Evolutionary conservation across 2,329 filamentous ascomycete genomes (phyloP).

Genomic region (Fusarium napiforme): DNA sequence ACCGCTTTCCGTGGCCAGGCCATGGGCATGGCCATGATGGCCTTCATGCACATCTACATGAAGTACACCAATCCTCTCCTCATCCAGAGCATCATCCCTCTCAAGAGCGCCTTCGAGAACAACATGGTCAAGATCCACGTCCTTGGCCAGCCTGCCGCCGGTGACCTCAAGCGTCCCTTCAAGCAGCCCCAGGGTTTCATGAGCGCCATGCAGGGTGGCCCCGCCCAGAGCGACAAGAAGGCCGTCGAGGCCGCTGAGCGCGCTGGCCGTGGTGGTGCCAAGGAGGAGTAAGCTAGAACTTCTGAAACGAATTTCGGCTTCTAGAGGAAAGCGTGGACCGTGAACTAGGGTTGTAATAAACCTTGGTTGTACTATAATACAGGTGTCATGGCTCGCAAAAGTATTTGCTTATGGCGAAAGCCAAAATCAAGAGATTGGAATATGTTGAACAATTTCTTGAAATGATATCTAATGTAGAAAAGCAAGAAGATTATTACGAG

Average conservation of each 20-base stretch:
- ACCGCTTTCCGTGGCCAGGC: slow-evolving; percentile 87
- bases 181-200: slow-evolving; percentile 87
- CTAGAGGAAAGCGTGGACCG: slow-evolving; percentile 3
- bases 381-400: slow-evolving; percentile 20
- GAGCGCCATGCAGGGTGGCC: slow-evolving; percentile 76
- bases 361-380: slow-evolving; percentile 36
- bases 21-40: slow-evolving; percentile 99
- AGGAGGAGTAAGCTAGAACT: slow-evolving; percentile 70
- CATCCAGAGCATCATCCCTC: slow-evolving; percentile 97
- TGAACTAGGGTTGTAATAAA: slow-evolving; percentile 19
- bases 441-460: not conserved
- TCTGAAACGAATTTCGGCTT: slow-evolving; percentile 8
- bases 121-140: slow-evolving; percentile 97
- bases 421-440: not conserved
- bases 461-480: not conserved
- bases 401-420: slow-evolving; percentile 18
- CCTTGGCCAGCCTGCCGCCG: slow-evolving; percentile 84
- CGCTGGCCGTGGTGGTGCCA: slow-evolving; percentile 75
- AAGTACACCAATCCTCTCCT: slow-evolving; percentile 99
- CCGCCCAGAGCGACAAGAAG: slow-evolving; percentile 92
- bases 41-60: slow-evolving; percentile 98
- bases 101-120: slow-evolving; percentile 94
- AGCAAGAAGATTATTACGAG: not conserved
- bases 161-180: slow-evolving; percentile 95
- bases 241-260: slow-evolving; percentile 83